phyloP scores from a whole-genome alignment of 78 protist species.

The Capsaspora owczarzaki region DNA sequence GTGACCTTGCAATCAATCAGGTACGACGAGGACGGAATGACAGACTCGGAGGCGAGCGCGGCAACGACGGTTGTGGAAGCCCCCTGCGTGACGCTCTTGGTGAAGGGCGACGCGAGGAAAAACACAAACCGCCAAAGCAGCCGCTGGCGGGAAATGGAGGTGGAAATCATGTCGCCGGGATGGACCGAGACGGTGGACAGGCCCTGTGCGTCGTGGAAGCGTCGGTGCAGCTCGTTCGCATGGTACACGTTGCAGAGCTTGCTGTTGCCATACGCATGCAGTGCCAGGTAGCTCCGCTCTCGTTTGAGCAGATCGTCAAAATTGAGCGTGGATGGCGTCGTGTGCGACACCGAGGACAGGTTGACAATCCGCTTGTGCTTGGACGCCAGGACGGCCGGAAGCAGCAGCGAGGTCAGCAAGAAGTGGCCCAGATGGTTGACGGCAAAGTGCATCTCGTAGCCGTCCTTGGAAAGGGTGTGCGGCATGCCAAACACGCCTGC shows the following conservation, averaged over 20 bases:
- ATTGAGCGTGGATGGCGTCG: background rate
- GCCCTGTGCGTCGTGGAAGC: too few relatives aligned
- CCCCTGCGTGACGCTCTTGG: background rate
- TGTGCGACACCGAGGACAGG: background rate
- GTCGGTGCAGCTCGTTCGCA: too few relatives aligned
- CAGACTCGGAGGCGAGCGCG: too few relatives aligned
- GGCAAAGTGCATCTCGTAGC: slow-evolving; percentile 18
- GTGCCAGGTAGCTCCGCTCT: too few relatives aligned
- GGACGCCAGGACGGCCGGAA: background rate
- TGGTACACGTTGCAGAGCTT: background rate
- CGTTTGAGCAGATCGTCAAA: too few relatives aligned
- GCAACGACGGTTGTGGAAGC: background rate
- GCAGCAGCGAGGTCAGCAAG: background rate
- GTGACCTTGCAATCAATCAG: too few relatives aligned
- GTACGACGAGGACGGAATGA: too few relatives aligned
- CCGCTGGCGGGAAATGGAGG: background rate
- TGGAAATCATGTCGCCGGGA: background rate
- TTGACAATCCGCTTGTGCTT: background rate
- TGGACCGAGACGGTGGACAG: background rate
- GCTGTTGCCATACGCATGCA: too few relatives aligned
- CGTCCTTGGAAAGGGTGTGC: background rate
- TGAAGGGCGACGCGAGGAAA: background rate
- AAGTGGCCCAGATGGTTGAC: slow-evolving; percentile 28
- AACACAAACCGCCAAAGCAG: background rate
- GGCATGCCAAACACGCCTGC: background rate